A percentile compares a stretch with the other conserved stretches of the same genome.
Evolutionary conservation across 2,329 filamentous ascomycete genomes (phyloP).

Genomic region (Trichophyton rubrum): DNA sequence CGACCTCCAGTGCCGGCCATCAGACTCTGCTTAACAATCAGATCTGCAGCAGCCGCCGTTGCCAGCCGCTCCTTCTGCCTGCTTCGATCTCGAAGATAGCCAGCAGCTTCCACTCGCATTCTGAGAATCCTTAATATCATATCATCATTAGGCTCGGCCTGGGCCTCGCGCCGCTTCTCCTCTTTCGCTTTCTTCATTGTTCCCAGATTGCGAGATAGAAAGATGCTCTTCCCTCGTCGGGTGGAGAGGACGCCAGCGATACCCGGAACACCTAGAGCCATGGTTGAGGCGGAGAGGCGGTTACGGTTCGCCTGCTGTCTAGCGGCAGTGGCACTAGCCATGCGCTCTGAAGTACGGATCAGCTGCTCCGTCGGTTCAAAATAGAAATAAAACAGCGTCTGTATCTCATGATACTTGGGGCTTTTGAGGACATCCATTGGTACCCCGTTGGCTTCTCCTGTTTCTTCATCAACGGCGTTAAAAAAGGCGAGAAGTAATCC

Average conservation of each 20-base stretch:
- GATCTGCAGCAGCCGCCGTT: slow-evolving; percentile 77
- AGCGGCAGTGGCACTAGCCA: slow-evolving; percentile 76
- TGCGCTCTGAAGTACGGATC: slow-evolving; percentile 88
- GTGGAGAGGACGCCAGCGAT: slow-evolving; percentile 34
- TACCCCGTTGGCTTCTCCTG: slow-evolving; percentile 72
- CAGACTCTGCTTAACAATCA: slow-evolving; percentile 89
- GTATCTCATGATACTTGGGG: slow-evolving; percentile 95
- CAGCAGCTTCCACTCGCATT: slow-evolving; percentile 81
- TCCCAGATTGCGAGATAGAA: slow-evolving; percentile 86
- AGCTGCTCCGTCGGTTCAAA: slow-evolving; percentile 84
- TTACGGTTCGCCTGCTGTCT: slow-evolving; percentile 58
- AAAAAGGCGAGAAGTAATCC: slow-evolving; percentile 88
- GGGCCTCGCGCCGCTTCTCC: slow-evolving; percentile 86
- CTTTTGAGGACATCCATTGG: slow-evolving; percentile 86
- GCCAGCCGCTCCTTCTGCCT: slow-evolving; percentile 89
- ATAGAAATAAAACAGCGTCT: slow-evolving; percentile 97
- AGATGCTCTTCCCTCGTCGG: slow-evolving; percentile 56
- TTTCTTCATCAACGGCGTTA: slow-evolving; percentile 77
- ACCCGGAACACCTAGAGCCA: slow-evolving; percentile 28
- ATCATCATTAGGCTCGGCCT: slow-evolving; percentile 93
- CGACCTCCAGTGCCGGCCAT: slow-evolving; percentile 44
- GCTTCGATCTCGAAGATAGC: slow-evolving; percentile 79
- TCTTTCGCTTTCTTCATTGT: slow-evolving; percentile 95
- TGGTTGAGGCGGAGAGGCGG: slow-evolving; percentile 56
- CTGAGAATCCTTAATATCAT: slow-evolving; percentile 92